phyloP scores from a whole-genome alignment of 2,329 filamentous ascomycete genomes.

The Penicillium sp. region DNA sequence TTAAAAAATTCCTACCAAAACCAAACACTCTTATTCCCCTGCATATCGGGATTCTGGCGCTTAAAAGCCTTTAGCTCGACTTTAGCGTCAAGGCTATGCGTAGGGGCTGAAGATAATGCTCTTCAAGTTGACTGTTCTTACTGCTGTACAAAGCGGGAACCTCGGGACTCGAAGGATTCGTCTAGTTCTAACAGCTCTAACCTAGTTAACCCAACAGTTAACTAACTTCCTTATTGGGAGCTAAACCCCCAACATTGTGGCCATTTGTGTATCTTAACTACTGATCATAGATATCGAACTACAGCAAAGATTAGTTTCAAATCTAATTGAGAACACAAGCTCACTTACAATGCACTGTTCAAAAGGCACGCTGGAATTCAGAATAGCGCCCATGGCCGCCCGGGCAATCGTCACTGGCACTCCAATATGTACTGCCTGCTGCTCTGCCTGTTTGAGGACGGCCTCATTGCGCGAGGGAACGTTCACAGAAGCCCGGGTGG shows the following conservation, averaged over 20 bases:
- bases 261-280: background rate
- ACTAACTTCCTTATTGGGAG: background rate
- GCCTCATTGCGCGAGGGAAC: conserved; percentile 2
- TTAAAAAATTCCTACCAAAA: background rate
- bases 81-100: background rate
- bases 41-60: no score
- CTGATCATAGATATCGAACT: conserved; percentile 1
- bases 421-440: conserved; percentile 1
- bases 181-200: background rate
- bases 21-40: no score
- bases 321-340: background rate
- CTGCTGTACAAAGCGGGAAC: background rate
- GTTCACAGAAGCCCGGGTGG: conserved; percentile 1
- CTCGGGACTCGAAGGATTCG: background rate
- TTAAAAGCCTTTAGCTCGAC: background rate
- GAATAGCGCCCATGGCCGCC: conserved; percentile 7
- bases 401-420: conserved; percentile 9
- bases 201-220: background rate
- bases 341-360: conserved; percentile 10
- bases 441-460: conserved; percentile 3
- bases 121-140: background rate
- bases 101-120: background rate
- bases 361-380: conserved; percentile 11
- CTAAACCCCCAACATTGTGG: background rate
- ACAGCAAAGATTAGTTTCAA: background rate